A percentile compares a stretch with the other conserved stretches of the same genome.
Conservation (phyloP, 371 early-diverging fungal species). For the Circinella umbellata region DNA sequence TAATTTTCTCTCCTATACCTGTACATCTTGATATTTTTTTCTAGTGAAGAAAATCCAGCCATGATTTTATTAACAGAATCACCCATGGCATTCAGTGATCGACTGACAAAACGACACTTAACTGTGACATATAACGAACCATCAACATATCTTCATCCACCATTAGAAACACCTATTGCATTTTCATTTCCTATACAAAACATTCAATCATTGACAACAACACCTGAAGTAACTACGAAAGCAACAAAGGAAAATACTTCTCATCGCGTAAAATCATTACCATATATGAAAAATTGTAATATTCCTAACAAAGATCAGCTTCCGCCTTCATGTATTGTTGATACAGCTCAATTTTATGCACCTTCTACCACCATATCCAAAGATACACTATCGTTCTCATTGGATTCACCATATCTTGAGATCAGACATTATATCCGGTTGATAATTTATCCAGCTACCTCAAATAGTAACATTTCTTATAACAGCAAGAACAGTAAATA, state of each 20-base stretch:
- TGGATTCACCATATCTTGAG: conserved; percentile 40
- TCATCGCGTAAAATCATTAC: conserved; percentile 9
- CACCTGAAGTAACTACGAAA: neutral
- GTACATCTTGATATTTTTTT: neutral
- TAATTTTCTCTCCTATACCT: neutral
- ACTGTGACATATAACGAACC: conserved; percentile 20
- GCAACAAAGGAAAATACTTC: neutral
- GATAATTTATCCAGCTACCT: conserved; percentile 15
- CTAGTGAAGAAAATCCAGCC: neutral
- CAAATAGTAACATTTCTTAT: neutral
- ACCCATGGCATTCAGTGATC: conserved; percentile 7
- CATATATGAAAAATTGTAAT: neutral
- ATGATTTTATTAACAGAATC: conserved; percentile 6
- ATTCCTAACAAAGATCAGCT: neutral
- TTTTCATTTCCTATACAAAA: conserved; percentile 33
- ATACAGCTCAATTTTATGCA: conserved; percentile 14
- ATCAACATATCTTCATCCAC: conserved; percentile 38
- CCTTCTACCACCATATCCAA: conserved; percentile 14
- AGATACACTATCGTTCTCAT: conserved; percentile 24
- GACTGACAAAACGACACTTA: conserved; percentile 27
- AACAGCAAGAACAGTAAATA: no score
- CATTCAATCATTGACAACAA: neutral
- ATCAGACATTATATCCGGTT: conserved; percentile 37
- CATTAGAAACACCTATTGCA: conserved; percentile 30
- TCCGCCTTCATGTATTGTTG: neutral